Evolutionary conservation across 73 alveolate species (phyloP).

Genomic region (Stentor roeselii): DNA sequence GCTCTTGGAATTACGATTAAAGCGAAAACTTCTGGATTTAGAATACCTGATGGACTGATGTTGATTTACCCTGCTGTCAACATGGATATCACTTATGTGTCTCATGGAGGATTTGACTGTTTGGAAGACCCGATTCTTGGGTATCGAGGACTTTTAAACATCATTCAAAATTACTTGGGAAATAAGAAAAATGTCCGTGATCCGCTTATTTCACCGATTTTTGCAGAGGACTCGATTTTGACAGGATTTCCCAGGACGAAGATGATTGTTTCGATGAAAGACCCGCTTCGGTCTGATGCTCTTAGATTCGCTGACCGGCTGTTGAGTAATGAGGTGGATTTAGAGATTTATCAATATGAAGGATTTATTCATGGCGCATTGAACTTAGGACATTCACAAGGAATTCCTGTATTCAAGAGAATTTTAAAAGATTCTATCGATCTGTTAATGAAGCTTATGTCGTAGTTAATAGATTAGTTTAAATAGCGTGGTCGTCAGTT

Average conservation of each 20-base stretch:
- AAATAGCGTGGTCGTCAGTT: too few relatives aligned
- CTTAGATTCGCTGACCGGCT: slow-evolving; percentile 36
- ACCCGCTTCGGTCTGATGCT: slow-evolving; percentile 65
- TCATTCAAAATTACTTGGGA: slow-evolving; percentile 72
- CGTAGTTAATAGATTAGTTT: too few relatives aligned
- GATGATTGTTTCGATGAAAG: slow-evolving; percentile 61
- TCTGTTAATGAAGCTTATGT: too few relatives aligned
- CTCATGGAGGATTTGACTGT: slow-evolving; percentile 68
- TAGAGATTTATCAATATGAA: neutral
- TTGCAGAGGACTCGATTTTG: slow-evolving; percentile 45
- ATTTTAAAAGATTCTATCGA: too few relatives aligned
- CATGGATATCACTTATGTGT: slow-evolving; percentile 50
- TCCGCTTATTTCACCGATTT: slow-evolving; percentile 56
- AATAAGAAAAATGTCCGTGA: slow-evolving; percentile 45
- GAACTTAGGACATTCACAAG: too few relatives aligned
- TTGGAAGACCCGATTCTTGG: slow-evolving; percentile 73
- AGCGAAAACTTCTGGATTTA: slow-evolving; percentile 62
- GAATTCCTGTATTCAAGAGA: too few relatives aligned
- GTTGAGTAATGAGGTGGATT: neutral
- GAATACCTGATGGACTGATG: slow-evolving; percentile 83
- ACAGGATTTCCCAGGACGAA: slow-evolving; percentile 60
- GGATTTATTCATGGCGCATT: slow-evolving; percentile 21
- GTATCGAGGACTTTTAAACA: slow-evolving; percentile 66
- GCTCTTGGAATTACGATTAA: slow-evolving; percentile 78
- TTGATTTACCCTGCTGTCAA: slow-evolving; percentile 84